Conservation (phyloP, 169 alveolate genomes). For the Plasmodium yoelii region DNA sequence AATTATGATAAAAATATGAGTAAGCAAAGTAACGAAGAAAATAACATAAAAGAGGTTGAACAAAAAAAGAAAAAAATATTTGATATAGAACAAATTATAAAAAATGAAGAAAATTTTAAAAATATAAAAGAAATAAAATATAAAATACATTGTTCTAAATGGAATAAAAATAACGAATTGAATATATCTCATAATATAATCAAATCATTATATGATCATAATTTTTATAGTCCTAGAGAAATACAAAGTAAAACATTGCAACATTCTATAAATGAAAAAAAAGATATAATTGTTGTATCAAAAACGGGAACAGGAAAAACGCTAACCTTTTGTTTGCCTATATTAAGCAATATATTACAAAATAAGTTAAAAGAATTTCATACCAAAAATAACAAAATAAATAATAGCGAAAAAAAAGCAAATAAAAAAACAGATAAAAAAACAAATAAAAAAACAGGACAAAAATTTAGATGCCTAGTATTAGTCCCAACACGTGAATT, state of each 20-base stretch:
- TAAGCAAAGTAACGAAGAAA: background rate
- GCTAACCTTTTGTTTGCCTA: conserved; percentile 80
- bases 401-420: background rate
- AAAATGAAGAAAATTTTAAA: conserved; percentile 32
- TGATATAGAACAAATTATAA: conserved; percentile 28
- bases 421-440: conserved; percentile 10
- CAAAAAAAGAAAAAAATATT: conserved; percentile 33
- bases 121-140: conserved; percentile 22
- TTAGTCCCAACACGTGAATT: conserved; percentile 87
- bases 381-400: too few species aligned
- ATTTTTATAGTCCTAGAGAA: conserved; percentile 55
- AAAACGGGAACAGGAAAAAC: conserved; percentile 89
- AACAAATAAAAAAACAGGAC: conserved; percentile 9
- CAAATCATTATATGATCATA: conserved; percentile 50
- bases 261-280: conserved; percentile 48
- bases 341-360: conserved; percentile 73
- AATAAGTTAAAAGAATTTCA: conserved; percentile 43
- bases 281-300: conserved; percentile 82
- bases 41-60: background rate
- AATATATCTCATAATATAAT: conserved; percentile 29
- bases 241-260: conserved; percentile 50
- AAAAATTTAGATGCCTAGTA: conserved; percentile 78
- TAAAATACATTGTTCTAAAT: conserved; percentile 20
- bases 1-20: background rate
- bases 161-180: conserved; percentile 25